Evolutionary conservation across 768 basidiomycete species (phyloP), one percentile per base, ranked within the genome.

Genomic region (Austroboletus eburneus): DNA sequence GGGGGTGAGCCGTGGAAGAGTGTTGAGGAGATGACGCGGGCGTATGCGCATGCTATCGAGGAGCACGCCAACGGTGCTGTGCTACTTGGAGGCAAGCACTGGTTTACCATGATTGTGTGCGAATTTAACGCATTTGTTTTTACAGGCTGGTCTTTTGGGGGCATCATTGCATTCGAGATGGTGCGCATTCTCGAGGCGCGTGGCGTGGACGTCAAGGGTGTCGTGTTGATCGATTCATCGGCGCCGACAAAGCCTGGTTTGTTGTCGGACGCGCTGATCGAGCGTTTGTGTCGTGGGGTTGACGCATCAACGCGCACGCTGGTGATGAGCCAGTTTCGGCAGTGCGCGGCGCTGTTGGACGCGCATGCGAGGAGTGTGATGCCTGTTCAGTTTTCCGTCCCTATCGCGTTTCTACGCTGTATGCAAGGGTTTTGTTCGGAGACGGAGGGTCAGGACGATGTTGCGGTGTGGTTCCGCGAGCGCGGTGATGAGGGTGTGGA

Each of bases 91-190:
- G 85, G 85, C 82, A 50, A 43, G 72, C 47, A n/a, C 22, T 20
- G 25, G 42, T 16, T 43, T 10, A 4, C 0, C 20, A 5, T 38
- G 1, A 5, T n/a, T 20, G 18, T 43, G 20, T 27, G 10, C 25
- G 25, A 27, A 6, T 9, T 13, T 6, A 14, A 32, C 14, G 12
- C 30, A 5, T 32, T 13, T 6, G 4, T 32, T 13, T 32, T 32
- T 9, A 2, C 44, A 87, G 86, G 86, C 0, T 89, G 85, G 85
- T 89, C 86, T 3, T 85, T 89, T 51, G 86, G 86, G 12, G 86
- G 85, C 2, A 79, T 86, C 4, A 77, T 79, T 0, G 83, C 86
- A 0, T 87, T 79, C 54, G 86, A 87, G 55, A 65, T 78, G 3
- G 77, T 80, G 16, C 72, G 71, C 1, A 75, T 76, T 22, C 72